Evolutionary conservation across 2,329 filamentous ascomycete species (phyloP), one percentile per base, ranked within the genome.

Genomic region (Paecilomyces niveus): DNA sequence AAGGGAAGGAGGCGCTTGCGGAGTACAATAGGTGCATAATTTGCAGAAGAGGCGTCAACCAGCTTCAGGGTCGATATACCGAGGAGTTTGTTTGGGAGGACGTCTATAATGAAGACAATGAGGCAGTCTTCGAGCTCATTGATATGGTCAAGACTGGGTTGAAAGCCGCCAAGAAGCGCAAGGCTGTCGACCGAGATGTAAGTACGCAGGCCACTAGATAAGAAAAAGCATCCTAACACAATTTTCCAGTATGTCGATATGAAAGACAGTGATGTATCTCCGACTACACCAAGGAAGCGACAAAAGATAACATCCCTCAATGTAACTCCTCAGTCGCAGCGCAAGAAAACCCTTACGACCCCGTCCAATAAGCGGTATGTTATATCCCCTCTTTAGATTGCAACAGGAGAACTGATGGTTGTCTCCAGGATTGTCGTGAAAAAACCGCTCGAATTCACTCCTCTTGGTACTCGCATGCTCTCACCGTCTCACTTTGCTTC

Each of bases 71-170:
- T 21, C 92, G 86, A 22, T 99, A 97, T 71, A 97, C 93, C 0
- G 86, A 94, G 13, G 92, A 97, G 66, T 96, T 99, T 64, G 72
- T 84, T 1, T 99, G 94, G 94, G 92, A 97, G 69, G 85, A 96
- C 51, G 76, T 95, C 1, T 96, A 90, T 66, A 80, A 78, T 0
- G 86, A 85, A n/a, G 79, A 80, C 32, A 78, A 80, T 22, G 80
- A 86, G n/a, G 83, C 88, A 62, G 80, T 96, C 31, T 82, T 83
- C 54, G 70, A 80, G 4, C 73, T 96, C 52, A 80, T 89, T 35
- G 82, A 88, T 31, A 76, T 88, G 62, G 81, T 97, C 15, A 83
- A 89, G 68, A 81, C 71, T 31, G 68, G 68, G 4, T 59, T 94
- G 13, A 92, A 90, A 68, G 82, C 84, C 26, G 89, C 85, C 1